Conservation (phyloP, 1,284 basidiomycete species). For the Rhodotorula sp. region DNA sequence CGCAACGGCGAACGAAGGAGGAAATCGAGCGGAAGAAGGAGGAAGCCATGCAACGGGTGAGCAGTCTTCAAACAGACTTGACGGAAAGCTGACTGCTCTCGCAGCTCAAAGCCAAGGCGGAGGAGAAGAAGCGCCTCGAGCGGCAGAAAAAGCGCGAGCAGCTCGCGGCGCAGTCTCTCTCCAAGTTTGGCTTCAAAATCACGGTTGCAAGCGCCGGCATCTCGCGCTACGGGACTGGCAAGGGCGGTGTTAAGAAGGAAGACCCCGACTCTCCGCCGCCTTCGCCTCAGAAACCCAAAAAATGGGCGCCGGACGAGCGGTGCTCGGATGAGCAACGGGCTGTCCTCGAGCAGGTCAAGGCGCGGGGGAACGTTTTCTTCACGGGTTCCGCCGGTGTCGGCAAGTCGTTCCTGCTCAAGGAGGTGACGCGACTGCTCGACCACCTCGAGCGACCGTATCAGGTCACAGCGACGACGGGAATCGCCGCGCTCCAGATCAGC, state of each 20-base stretch:
- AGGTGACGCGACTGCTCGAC: constrained; percentile 35
- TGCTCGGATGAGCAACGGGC: constrained; percentile 40
- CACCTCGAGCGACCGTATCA: constrained; percentile 18
- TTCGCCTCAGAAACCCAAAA: not conserved
- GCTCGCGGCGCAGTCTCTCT: constrained; percentile 38
- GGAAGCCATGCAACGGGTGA: not conserved
- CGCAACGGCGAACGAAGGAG: constrained; percentile 3
- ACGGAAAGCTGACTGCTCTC: not conserved
- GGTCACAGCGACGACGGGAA: constrained; percentile 47
- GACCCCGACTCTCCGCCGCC: not conserved
- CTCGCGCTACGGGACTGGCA: constrained; percentile 48
- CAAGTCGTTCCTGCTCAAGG: constrained; percentile 43
- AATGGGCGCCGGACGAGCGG: constrained; percentile 26
- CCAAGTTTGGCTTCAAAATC: constrained; percentile 24
- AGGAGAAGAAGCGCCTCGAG: not conserved
- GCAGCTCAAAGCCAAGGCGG: constrained; percentile 2
- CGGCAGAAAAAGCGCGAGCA: constrained; percentile 11
- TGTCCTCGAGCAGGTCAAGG: constrained; percentile 35
- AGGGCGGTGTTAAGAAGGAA: constrained; percentile 9
- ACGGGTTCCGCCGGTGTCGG: constrained; percentile 44
- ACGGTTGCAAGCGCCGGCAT: constrained; percentile 46
- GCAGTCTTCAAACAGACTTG: not conserved
- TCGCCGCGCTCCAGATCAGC: constrained; percentile 46
- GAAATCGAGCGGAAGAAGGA: constrained; percentile 9
- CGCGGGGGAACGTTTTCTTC: constrained; percentile 42